A percentile compares a stretch with the other conserved stretches of the same genome.
Conservation (phyloP, 139 green algal genomes). For the Chlorella ohadii region DNA sequence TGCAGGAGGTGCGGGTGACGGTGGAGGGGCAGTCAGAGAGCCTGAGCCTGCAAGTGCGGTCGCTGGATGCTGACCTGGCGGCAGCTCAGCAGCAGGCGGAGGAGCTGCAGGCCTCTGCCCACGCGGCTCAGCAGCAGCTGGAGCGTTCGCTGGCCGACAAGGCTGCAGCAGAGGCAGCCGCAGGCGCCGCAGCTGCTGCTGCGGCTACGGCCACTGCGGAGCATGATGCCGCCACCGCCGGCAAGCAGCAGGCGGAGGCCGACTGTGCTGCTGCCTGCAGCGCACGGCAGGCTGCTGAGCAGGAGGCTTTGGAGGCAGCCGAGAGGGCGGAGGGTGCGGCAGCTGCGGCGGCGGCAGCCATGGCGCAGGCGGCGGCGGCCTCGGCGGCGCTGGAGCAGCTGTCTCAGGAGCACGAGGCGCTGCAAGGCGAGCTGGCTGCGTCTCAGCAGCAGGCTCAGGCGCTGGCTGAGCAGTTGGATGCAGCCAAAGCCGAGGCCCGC, state of each 20-base stretch:
- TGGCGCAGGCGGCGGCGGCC: neutral
- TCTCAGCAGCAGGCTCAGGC: neutral
- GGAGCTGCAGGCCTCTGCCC: neutral
- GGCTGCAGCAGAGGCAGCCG: neutral
- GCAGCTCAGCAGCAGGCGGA: constrained; percentile 8
- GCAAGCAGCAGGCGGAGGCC: neutral
- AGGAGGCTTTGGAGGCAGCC: neutral
- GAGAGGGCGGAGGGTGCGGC: neutral
- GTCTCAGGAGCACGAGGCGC: neutral
- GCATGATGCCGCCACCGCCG: neutral
- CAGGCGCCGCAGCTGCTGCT: neutral
- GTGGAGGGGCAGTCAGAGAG: neutral
- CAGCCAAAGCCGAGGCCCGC: neutral
- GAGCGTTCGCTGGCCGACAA: neutral
- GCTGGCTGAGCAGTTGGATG: neutral
- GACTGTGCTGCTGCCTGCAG: neutral
- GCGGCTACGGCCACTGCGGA: neutral
- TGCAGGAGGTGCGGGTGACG: constrained; percentile 2
- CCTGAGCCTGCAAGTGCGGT: constrained; percentile 15
- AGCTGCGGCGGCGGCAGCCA: neutral
- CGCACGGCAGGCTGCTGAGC: neutral
- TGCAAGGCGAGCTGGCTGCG: neutral
- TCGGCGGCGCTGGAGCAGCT: neutral
- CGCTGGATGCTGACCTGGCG: constrained; percentile 19
- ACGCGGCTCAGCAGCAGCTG: constrained; percentile 5